These are phyloP conservation scores for Neonectria punicea DNA, from an alignment of 2,329 filamentous ascomycete genomes.

Conservation along the genomic window DNA sequence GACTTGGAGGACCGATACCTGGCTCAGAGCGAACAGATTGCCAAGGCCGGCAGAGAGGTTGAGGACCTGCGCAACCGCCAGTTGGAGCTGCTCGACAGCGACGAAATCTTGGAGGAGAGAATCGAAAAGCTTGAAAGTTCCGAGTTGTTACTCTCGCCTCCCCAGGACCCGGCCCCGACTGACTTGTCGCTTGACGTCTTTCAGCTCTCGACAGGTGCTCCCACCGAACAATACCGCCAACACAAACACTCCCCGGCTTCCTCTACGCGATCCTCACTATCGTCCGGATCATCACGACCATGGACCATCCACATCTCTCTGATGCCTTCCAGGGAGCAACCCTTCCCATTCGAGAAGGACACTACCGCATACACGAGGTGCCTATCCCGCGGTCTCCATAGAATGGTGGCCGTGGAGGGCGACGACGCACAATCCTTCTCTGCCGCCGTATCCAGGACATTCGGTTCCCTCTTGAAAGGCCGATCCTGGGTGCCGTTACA, in stretches of 20 bases:
- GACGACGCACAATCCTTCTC: slow-evolving; percentile 60
- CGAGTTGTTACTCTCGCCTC: slow-evolving; percentile 37
- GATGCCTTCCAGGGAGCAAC: slow-evolving; percentile 62
- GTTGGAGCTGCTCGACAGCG: slow-evolving; percentile 61
- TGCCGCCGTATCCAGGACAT: slow-evolving; percentile 60
- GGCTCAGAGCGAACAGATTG: slow-evolving; percentile 54
- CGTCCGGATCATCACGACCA: slow-evolving; percentile 43
- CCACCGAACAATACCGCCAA: slow-evolving; percentile 15
- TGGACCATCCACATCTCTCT: slow-evolving; percentile 72
- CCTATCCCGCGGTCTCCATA: slow-evolving; percentile 68
- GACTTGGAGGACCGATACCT: slow-evolving; percentile 50
- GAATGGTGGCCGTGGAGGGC: slow-evolving; percentile 64
- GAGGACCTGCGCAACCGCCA: slow-evolving; percentile 60
- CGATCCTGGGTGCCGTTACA: slow-evolving; percentile 68
- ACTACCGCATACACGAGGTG: slow-evolving; percentile 70
- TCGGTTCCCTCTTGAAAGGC: slow-evolving; percentile 60
- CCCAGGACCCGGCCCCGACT: slow-evolving; percentile 31
- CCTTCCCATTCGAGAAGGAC: slow-evolving; percentile 71
- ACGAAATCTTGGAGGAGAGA: slow-evolving; percentile 64
- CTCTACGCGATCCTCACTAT: slow-evolving; percentile 17
- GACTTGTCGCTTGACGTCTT: slow-evolving; percentile 21
- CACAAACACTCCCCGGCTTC: slow-evolving; percentile 11
- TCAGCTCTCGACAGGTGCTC: slow-evolving; percentile 31
- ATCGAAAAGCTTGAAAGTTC: slow-evolving; percentile 58
- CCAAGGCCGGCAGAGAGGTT: slow-evolving; percentile 53